phyloP scores from a whole-genome alignment of 208 protist species.

The Trichomonas gallinae region DNA sequence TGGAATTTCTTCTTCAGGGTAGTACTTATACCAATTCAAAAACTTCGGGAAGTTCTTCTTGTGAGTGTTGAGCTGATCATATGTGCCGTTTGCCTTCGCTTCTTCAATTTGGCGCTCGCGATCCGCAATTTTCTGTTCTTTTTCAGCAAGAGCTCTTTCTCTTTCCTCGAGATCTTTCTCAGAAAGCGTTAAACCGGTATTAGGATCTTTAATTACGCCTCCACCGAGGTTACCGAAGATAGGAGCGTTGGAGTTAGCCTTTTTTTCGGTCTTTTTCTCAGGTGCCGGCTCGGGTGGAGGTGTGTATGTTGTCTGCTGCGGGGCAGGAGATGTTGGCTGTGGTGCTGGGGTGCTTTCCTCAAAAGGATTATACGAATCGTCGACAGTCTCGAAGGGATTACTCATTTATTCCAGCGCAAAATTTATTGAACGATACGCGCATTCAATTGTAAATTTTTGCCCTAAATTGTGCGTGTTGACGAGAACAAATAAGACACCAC shows the following conservation, averaged over 20 bases:
- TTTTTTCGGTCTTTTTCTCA: not conserved
- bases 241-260: not conserved
- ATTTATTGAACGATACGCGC: no score
- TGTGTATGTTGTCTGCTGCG: not conserved
- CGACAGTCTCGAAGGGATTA: not conserved
- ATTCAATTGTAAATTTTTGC: no score
- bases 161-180: not conserved
- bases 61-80: not conserved
- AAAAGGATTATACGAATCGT: not conserved
- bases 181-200: not conserved
- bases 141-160: not conserved
- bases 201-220: not conserved
- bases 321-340: no score
- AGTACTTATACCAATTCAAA: not conserved
- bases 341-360: not conserved
- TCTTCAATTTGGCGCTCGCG: not conserved
- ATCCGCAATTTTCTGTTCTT: not conserved
- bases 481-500: no score
- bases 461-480: no score
- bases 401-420: not conserved
- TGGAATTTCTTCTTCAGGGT: not conserved
- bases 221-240: not conserved
- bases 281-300: not conserved
- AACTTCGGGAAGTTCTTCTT: not conserved
- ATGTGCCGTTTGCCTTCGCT: not conserved